Percentiles rank a stretch among this genome's conserved stretches.
Evolutionary conservation across 75 land plant genomes (phyloP).

Genomic region (Gnetum montanum): DNA sequence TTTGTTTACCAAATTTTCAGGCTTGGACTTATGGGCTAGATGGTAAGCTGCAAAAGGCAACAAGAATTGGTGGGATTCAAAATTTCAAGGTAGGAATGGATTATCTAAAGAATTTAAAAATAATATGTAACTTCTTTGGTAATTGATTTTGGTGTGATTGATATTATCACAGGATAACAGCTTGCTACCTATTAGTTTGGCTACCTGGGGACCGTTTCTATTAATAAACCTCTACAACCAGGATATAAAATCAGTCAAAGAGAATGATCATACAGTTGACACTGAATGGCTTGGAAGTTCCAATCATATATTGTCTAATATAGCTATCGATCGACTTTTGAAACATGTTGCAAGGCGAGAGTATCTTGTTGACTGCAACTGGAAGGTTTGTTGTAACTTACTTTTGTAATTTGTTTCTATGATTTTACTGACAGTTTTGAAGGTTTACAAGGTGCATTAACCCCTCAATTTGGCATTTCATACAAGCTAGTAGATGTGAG

Average conservation of each 20-base stretch:
- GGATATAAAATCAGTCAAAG: slow-evolving; percentile 5
- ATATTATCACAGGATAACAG: slow-evolving; percentile 50
- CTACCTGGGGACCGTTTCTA: slow-evolving; percentile 84
- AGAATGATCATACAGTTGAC: slow-evolving; percentile 16
- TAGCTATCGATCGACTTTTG: slow-evolving; percentile 41
- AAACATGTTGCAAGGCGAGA: slow-evolving; percentile 58
- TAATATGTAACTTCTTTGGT: too few species aligned
- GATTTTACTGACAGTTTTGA: too few species aligned
- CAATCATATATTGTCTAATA: slow-evolving; percentile 25
- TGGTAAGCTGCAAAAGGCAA: slow-evolving; percentile 74
- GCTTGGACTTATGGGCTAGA: slow-evolving; percentile 94
- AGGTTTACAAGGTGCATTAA: too few species aligned
- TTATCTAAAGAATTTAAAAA: too few species aligned
- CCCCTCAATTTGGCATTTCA: too few species aligned
- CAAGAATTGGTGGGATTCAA: slow-evolving; percentile 57
- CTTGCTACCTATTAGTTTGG: slow-evolving; percentile 46
- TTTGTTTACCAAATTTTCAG: too few species aligned
- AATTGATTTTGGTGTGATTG: too few species aligned
- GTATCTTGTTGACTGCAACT: slow-evolving; percentile 74
- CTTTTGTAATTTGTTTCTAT: too few species aligned
- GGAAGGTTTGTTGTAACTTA: slow-evolving; percentile 98
- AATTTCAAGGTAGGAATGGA: slow-evolving; percentile 58
- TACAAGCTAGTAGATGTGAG: too few species aligned
- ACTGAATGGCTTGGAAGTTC: slow-evolving; percentile 74
- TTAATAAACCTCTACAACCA: slow-evolving; percentile 43